Base-by-base conservation (phyloP, 805 yeast species). In the Yarrowia porcina region DNA sequence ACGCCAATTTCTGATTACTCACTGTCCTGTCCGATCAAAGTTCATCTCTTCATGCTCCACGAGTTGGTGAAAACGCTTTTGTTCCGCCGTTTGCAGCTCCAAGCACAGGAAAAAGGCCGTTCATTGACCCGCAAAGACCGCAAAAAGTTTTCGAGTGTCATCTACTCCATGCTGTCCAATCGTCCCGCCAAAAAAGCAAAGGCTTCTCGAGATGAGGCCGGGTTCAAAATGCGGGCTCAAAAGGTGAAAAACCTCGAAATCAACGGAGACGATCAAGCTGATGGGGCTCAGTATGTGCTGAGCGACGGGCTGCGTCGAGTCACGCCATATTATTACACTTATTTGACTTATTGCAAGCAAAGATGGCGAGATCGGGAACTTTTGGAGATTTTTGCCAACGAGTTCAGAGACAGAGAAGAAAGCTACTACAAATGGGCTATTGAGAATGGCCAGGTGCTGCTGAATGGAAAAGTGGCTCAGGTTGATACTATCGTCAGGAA, bases 351-450 rank as follows among this genome's bases (percentile, higher is more conserved):
- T 71, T 92, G 97, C 74, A 94, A 94, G 73, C 76, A 81, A 71
- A 79, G 99, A 70, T 94, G 99, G 99, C 80, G 93, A 68, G 92
- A 87, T 68, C 77, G 90, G n/a, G 84, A 84, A 20, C 73, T 94
- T 33, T 66, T 90, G 4, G 97, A 94, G 63, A 84, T 94, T 2
- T 94, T 96, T 70, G 76, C 84, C 4, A 80, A 80, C 35, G 99
- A 94, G 73, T 94, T 96, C 71, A 77, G 99, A 64, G 94, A 92
- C 69, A 79, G 88, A 64, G 84, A 86, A 12, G 82, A 82, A 39
- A 81, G 79, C 10, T 88, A 88, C 72, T 93, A 93, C 74, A 64
- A 61, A 52, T 59, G 66, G 84, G 86, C 78, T 71, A 94, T 71
- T 83, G 84, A 74, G 83, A 86, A 72, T 7, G 98, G 98, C 0